Conservation (phyloP, 371 early-diverging fungal species). For the Mucor irregularis region DNA sequence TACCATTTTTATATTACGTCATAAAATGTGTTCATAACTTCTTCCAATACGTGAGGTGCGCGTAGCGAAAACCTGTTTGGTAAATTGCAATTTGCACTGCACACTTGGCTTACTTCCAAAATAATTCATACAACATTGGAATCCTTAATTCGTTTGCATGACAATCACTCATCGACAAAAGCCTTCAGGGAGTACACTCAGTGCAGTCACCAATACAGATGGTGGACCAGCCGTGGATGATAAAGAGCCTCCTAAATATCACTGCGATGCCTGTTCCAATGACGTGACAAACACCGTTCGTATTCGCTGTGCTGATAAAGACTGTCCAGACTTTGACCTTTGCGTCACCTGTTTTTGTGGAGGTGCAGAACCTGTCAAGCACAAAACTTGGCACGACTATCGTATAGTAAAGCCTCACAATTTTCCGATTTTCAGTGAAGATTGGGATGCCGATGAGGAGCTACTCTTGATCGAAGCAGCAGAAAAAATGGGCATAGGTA, state of each 20-base stretch:
- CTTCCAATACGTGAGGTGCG: too few relatives aligned
- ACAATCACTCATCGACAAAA: slow-evolving; percentile 53
- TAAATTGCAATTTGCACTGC: too few relatives aligned
- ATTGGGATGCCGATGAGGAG: slow-evolving; percentile 99
- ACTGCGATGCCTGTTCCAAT: slow-evolving; percentile 91
- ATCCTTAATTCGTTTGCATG: slow-evolving; percentile 19
- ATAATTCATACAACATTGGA: background rate
- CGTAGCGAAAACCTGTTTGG: too few relatives aligned
- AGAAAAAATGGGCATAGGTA: slow-evolving; percentile 94
- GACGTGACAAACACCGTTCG: slow-evolving; percentile 89
- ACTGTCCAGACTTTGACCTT: slow-evolving; percentile 93
- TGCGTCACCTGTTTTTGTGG: slow-evolving; percentile 94
- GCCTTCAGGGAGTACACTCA: slow-evolving; percentile 31
- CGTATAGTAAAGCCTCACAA: slow-evolving; percentile 84
- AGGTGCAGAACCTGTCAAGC: slow-evolving; percentile 83
- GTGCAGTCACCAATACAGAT: slow-evolving; percentile 23
- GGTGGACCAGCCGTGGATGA: slow-evolving; percentile 38
- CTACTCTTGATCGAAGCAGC: slow-evolving; percentile 91
- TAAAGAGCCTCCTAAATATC: slow-evolving; percentile 66
- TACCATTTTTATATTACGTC: too few relatives aligned
- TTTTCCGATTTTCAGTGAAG: slow-evolving; percentile 82
- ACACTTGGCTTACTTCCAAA: too few relatives aligned
- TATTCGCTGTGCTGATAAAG: slow-evolving; percentile 80
- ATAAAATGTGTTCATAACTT: too few relatives aligned
- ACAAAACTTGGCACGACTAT: slow-evolving; percentile 88